Conservation (phyloP, 2,329 filamentous ascomycete genomes). For the Corinectria fuckeliana region DNA sequence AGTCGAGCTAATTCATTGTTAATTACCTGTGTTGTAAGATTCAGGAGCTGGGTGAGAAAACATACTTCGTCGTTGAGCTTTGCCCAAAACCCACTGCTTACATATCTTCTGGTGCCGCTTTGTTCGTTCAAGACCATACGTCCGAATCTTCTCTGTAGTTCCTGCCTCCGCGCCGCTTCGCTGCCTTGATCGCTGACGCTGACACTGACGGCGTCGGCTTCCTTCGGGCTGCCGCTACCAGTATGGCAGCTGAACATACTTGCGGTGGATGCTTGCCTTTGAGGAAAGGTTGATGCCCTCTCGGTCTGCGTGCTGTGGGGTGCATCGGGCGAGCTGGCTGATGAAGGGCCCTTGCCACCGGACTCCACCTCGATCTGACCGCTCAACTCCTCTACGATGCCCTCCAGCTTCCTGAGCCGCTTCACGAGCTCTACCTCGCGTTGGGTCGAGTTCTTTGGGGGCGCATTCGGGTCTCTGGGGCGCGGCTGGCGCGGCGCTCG, state of each 20-base stretch:
- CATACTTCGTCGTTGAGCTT: conserved; percentile 75
- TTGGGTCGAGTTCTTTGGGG: conserved; percentile 64
- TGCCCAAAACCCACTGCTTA: conserved; percentile 80
- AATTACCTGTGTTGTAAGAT: not conserved
- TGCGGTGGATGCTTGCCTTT: conserved; percentile 26
- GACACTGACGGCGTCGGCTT: conserved; percentile 35
- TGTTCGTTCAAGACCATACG: conserved; percentile 73
- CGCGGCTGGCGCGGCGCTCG: conserved; percentile 72
- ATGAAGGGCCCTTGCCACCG: conserved; percentile 39
- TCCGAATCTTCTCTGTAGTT: conserved; percentile 61
- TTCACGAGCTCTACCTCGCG: conserved; percentile 74
- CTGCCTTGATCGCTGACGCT: conserved; percentile 39
- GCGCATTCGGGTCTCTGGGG: conserved; percentile 68
- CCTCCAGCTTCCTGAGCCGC: conserved; percentile 74
- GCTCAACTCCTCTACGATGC: conserved; percentile 74
- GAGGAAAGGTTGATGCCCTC: conserved; percentile 17
- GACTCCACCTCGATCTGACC: conserved; percentile 66
- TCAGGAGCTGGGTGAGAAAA: not conserved
- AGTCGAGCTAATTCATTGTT: conserved; percentile 41
- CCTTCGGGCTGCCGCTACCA: conserved; percentile 35
- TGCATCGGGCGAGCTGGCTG: conserved; percentile 42
- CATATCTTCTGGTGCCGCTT: conserved; percentile 72
- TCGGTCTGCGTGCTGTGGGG: conserved; percentile 28
- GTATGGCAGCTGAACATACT: conserved; percentile 4
- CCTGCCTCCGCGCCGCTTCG: conserved; percentile 37